Evolutionary conservation across 257 asterid genomes (phyloP).

Genomic region (Avicennia marina): DNA sequence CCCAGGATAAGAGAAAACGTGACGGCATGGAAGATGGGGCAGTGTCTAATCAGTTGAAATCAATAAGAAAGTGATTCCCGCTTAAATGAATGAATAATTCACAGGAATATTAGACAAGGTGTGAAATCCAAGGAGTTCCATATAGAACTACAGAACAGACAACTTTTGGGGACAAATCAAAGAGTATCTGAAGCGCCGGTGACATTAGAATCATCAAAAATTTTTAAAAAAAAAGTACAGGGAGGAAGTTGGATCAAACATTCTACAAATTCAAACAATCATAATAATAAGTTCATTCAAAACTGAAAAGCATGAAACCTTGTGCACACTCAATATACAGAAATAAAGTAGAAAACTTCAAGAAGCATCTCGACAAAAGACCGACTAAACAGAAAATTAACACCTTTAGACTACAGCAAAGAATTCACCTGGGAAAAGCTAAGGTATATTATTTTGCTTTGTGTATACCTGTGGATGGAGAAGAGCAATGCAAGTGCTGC

Average conservation of each 20-base stretch:
- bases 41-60: not conserved
- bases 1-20: not conserved
- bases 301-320: too few species aligned
- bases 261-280: not conserved
- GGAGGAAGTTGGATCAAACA: too few species aligned
- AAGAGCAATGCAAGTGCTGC: slow-evolving; percentile 98
- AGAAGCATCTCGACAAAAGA: not conserved
- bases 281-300: not conserved
- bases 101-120: not conserved
- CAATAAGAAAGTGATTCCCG: not conserved
- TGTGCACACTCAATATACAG: not conserved
- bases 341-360: not conserved
- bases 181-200: too few species aligned
- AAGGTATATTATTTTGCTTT: too few species aligned
- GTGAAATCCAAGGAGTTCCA: too few species aligned
- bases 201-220: too few species aligned
- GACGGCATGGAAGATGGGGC: not conserved
- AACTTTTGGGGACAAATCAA: too few species aligned
- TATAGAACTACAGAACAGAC: too few species aligned
- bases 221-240: not conserved
- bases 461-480: slow-evolving; percentile 81
- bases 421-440: not conserved
- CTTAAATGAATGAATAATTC: not conserved
- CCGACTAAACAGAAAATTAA: not conserved
- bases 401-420: not conserved